phyloP scores from a whole-genome alignment of 306 rosid genomes.

The Acacia melanoxylon region DNA sequence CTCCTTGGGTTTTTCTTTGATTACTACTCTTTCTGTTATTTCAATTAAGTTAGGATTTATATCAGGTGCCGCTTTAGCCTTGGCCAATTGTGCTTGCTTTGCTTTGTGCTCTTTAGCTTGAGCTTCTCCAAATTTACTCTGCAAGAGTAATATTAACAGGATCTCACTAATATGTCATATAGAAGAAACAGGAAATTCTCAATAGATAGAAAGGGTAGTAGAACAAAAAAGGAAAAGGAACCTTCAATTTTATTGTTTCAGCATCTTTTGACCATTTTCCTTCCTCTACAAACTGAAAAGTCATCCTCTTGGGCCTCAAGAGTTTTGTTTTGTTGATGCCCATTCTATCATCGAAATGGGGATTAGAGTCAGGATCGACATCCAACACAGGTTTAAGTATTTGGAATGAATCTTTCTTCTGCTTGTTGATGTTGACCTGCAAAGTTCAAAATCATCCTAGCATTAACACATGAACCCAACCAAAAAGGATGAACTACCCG shows the following conservation, averaged over 20 bases:
- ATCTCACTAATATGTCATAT: conserved; percentile 16
- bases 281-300: conserved; percentile 85
- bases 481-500: neutral
- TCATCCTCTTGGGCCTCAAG: conserved; percentile 85
- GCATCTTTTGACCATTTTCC: conserved; percentile 98
- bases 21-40: conserved; percentile 77
- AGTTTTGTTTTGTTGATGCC: conserved; percentile 83
- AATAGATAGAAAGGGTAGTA: neutral
- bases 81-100: conserved; percentile 90
- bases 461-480: neutral
- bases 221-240: conserved; percentile 18
- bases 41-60: conserved; percentile 93
- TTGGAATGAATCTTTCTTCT: conserved; percentile 89
- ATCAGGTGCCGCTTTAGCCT: conserved; percentile 96
- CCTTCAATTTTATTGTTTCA: conserved; percentile 83
- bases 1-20: conserved; percentile 83
- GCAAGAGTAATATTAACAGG: conserved; percentile 21
- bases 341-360: conserved; percentile 78
- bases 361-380: conserved; percentile 84
- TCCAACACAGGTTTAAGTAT: conserved; percentile 88
- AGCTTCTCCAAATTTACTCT: conserved; percentile 98
- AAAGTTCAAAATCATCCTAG: conserved; percentile 26
- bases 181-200: neutral
- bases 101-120: conserved; percentile 97
- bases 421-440: conserved; percentile 95